Percentiles rank a stretch among this genome's conserved stretches.
phyloP scores from a whole-genome alignment of 2,329 filamentous ascomycete species.

The Diaporthe amygdali region DNA sequence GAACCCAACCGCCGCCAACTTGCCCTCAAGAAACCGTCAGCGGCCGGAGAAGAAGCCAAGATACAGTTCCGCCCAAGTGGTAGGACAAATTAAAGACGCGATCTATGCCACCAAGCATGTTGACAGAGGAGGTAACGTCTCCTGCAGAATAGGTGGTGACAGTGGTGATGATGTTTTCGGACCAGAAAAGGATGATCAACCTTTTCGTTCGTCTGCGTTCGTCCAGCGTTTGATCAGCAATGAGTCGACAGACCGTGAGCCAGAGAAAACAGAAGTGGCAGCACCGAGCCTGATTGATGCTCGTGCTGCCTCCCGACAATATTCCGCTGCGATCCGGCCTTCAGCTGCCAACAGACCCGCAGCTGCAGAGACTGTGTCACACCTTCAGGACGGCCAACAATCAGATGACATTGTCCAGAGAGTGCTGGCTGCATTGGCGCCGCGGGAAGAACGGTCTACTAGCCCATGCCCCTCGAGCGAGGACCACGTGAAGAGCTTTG shows the following conservation, averaged over 20 bases:
- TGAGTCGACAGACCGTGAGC: background rate
- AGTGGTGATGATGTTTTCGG: conserved; percentile 14
- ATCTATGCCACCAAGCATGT: background rate
- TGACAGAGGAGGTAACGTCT: background rate
- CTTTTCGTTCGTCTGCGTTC: background rate
- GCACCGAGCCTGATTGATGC: too few relatives aligned
- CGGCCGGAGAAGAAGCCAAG: background rate
- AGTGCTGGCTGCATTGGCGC: background rate
- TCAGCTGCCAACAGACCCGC: background rate
- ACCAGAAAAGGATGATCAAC: background rate
- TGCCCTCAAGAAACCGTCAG: background rate
- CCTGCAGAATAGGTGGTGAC: background rate
- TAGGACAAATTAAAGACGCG: too few relatives aligned
- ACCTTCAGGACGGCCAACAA: background rate
- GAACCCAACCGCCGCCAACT: background rate
- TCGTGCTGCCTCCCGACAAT: background rate
- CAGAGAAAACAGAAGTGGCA: background rate
- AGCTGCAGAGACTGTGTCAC: background rate
- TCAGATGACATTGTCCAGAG: background rate
- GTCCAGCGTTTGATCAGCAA: background rate
- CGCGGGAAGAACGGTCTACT: background rate
- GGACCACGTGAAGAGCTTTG: background rate
- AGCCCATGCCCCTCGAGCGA: background rate
- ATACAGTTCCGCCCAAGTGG: background rate
- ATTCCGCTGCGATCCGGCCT: too few relatives aligned